These are phyloP conservation scores for Rhizophagus sp. DNA, from an alignment of 192 early-diverging fungal genomes.

Conservation along the genomic window DNA sequence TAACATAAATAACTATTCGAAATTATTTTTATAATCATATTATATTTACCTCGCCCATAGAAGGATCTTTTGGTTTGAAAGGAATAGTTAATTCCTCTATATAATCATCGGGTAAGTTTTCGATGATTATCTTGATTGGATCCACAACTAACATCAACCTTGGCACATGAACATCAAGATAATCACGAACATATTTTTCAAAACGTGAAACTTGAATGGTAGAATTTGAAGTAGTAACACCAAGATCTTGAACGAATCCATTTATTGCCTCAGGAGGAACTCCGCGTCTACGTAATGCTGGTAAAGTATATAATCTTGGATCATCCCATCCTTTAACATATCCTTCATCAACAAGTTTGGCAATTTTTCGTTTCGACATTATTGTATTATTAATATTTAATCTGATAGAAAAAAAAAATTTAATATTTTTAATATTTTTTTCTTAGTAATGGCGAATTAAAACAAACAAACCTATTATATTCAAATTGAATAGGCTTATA, in stretches of 20 bases:
- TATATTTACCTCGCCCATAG: slow-evolving; percentile 67
- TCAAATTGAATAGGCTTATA: slow-evolving; percentile 99
- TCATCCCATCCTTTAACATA: slow-evolving; percentile 93
- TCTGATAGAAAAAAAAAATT: slow-evolving; percentile 2
- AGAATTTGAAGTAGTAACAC: slow-evolving; percentile 80
- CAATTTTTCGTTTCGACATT: slow-evolving; percentile 97
- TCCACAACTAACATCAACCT: slow-evolving; percentile 90
- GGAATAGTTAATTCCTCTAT: slow-evolving; percentile 78
- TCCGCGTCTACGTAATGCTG: slow-evolving; percentile 93
- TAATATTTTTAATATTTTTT: neutral
- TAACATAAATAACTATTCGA: neutral
- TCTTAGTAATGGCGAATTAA: no score
- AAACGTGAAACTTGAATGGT: slow-evolving; percentile 84
- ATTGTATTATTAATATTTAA: slow-evolving; percentile 92
- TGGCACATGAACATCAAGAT: slow-evolving; percentile 88
- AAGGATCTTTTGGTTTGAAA: slow-evolving; percentile 86
- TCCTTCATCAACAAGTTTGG: slow-evolving; percentile 80
- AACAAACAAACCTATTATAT: slow-evolving; percentile 68
- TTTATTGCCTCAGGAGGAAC: slow-evolving; percentile 98
- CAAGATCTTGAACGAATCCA: slow-evolving; percentile 93
- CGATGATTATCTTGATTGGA: slow-evolving; percentile 86
- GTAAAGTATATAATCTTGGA: slow-evolving; percentile 95
- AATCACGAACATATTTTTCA: slow-evolving; percentile 94
- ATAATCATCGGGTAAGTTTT: slow-evolving; percentile 86
- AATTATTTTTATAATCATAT: no score